These are phyloP conservation scores for Chloris gayana DNA, from an alignment of 176 grass and related monocot genomes.

Conservation along the genomic window DNA sequence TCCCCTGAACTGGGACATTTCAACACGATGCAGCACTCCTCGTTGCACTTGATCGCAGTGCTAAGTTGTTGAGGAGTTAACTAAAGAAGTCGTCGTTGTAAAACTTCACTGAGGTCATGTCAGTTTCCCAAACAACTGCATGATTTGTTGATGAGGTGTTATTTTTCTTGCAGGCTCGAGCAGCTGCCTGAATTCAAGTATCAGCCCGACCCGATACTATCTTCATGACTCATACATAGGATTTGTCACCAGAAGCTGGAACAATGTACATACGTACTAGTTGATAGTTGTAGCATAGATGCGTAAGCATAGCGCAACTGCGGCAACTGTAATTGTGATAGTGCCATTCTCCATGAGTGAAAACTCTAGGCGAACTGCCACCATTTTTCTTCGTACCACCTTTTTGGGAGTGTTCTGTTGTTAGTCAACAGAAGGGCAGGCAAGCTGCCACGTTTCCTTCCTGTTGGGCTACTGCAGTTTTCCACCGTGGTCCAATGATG, in stretches of 20 bases:
- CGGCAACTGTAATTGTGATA: slow-evolving; percentile 16
- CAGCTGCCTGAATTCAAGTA: slow-evolving; percentile 85
- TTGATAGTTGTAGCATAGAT: slow-evolving; percentile 9
- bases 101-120: background rate
- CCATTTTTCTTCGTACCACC: background rate
- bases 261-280: slow-evolving; percentile 33
- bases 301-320: slow-evolving; percentile 22
- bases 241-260: background rate
- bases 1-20: background rate
- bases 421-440: background rate
- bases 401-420: background rate
- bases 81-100: background rate
- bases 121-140: background rate
- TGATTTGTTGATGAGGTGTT: background rate
- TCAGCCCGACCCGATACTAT: slow-evolving; percentile 69
- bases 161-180: slow-evolving; percentile 66
- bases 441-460: background rate
- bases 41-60: background rate
- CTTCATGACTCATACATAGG: slow-evolving; percentile 37
- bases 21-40: background rate
- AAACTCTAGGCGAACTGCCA: background rate
- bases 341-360: background rate
- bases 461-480: background rate
- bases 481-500: background rate
- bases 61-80: background rate